phyloP scores from a whole-genome alignment of 2,329 filamentous ascomycete species.

The Rhynchosporium agropyri region DNA sequence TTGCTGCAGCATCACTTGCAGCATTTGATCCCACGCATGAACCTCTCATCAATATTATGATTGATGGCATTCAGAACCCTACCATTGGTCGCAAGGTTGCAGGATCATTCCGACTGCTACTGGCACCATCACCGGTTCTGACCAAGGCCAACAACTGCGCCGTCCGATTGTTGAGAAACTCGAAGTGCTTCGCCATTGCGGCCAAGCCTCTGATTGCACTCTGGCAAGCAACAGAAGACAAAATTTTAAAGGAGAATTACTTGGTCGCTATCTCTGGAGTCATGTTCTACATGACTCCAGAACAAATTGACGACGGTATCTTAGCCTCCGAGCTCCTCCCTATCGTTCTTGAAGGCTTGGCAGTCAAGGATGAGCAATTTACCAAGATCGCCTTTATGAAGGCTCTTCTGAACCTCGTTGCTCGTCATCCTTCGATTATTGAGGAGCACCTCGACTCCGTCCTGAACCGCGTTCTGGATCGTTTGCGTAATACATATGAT shows the following conservation, averaged over 20 bases:
- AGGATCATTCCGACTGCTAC: conserved; percentile 37
- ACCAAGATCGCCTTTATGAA: conserved; percentile 36
- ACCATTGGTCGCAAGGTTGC: conserved; percentile 33
- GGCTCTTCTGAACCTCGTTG: conserved; percentile 31
- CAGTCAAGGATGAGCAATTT: conserved; percentile 34
- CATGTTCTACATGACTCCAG: conserved; percentile 33
- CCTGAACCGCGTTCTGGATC: conserved; percentile 39
- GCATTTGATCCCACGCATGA: conserved; percentile 29
- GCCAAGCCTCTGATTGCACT: conserved; percentile 27
- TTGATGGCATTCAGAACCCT: conserved; percentile 29
- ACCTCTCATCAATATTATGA: conserved; percentile 33
- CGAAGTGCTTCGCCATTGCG: conserved; percentile 30
- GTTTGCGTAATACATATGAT: conserved; percentile 37
- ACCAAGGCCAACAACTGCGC: conserved; percentile 38
- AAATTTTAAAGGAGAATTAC: conserved; percentile 32
- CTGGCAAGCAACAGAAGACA: conserved; percentile 24
- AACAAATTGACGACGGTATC: conserved; percentile 22
- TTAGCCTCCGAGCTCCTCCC: conserved; percentile 32
- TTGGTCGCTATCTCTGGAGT: conserved; percentile 40
- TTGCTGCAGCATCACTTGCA: conserved; percentile 36
- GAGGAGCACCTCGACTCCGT: conserved; percentile 38
- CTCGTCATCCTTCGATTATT: conserved; percentile 28
- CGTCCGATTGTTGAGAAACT: conserved; percentile 36
- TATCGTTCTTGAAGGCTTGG: conserved; percentile 35
- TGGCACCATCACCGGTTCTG: conserved; percentile 37